Conservation (phyloP, 2,329 filamentous ascomycete species). For the Cercospora beticola region DNA sequence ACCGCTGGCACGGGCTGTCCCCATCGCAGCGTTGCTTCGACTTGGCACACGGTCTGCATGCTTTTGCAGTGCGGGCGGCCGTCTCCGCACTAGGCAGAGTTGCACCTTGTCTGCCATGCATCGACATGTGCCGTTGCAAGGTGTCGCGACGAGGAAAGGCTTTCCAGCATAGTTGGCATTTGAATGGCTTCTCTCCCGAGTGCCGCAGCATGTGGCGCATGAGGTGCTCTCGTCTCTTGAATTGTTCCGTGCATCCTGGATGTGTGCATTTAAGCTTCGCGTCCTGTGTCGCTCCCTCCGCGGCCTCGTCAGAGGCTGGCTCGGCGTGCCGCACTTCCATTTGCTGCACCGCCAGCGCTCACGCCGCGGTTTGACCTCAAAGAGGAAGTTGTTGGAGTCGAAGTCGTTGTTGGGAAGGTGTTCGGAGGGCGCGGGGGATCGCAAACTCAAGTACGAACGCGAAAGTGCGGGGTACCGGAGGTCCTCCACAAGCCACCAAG, state of each 20-base stretch:
- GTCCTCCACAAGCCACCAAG: slow-evolving; percentile 1
- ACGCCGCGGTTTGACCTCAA: neutral
- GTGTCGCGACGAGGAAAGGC: slow-evolving; percentile 9
- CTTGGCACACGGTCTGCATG: slow-evolving; percentile 1
- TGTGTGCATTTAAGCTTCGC: slow-evolving; percentile 8
- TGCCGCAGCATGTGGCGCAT: slow-evolving; percentile 6
- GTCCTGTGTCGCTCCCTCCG: neutral
- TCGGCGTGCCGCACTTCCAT: slow-evolving; percentile 7
- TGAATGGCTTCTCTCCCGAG: slow-evolving; percentile 6
- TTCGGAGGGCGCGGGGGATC: neutral
- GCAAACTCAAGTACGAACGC: neutral
- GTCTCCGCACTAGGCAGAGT: neutral
- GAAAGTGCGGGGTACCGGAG: slow-evolving; percentile 1
- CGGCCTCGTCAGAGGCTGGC: slow-evolving; percentile 9
- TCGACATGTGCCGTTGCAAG: neutral
- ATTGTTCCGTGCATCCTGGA: slow-evolving; percentile 3
- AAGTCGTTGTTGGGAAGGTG: neutral
- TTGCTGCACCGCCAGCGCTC: neutral
- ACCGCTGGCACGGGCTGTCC: neutral
- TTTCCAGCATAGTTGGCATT: slow-evolving; percentile 3
- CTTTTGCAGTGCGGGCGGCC: neutral
- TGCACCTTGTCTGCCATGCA: slow-evolving; percentile 5
- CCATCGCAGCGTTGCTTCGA: slow-evolving; percentile 10
- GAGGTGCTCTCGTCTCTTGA: slow-evolving; percentile 11
- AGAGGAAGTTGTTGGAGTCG: neutral